Conservation (phyloP, 2,329 filamentous ascomycete genomes). For the Aspergillus arachidicola region DNA sequence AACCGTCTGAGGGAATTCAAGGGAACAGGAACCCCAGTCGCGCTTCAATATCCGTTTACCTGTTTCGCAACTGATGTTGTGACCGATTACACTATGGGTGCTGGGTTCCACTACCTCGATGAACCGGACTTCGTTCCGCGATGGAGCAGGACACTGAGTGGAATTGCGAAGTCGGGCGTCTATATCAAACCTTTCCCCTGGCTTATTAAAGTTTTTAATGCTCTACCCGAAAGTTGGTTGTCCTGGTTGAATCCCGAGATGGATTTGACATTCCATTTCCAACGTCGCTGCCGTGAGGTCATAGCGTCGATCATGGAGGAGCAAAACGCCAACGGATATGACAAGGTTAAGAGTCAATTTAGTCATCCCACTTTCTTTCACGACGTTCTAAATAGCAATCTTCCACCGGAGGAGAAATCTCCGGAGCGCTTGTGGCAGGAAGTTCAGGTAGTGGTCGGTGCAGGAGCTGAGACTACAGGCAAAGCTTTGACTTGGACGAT, state of each 20-base stretch:
- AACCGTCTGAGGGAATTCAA: conserved; percentile 20
- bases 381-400: conserved; percentile 29
- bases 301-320: conserved; percentile 22
- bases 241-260: conserved; percentile 10
- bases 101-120: conserved; percentile 28
- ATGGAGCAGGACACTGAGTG: conserved; percentile 27
- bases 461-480: conserved; percentile 25
- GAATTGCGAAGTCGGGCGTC: conserved; percentile 17
- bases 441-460: conserved; percentile 30
- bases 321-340: conserved; percentile 3
- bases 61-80: conserved; percentile 49
- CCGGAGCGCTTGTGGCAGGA: conserved; percentile 35
- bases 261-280: conserved; percentile 18
- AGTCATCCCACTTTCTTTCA: conserved; percentile 32
- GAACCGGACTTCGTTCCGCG: conserved; percentile 26
- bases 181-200: conserved; percentile 19
- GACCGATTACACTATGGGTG: conserved; percentile 40
- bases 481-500: conserved; percentile 15
- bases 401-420: conserved; percentile 38
- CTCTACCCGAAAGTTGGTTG: conserved; percentile 9
- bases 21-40: conserved; percentile 10
- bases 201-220: conserved; percentile 9
- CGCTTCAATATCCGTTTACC: conserved; percentile 32
- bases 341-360: conserved; percentile 9
- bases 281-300: conserved; percentile 16